These are phyloP conservation scores for Arachis stenosperma DNA, from an alignment of 306 rosid species.

Conservation along the genomic window DNA sequence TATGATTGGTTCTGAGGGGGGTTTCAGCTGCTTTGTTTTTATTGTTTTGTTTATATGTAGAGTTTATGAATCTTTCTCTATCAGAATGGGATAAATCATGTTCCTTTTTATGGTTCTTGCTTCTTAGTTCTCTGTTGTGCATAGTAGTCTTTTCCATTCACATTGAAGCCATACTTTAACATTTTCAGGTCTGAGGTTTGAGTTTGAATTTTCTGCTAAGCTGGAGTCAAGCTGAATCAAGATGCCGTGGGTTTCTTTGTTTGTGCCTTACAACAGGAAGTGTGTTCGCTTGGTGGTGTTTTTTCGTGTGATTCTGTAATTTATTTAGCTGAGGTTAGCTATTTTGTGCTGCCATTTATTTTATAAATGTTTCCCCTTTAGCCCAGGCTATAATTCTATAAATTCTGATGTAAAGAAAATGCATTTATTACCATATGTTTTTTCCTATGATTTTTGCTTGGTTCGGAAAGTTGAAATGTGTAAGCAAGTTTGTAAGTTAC, in stretches of 20 bases:
- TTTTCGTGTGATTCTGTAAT: slow-evolving; percentile 90
- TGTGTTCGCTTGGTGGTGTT: slow-evolving; percentile 92
- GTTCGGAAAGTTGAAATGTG: slow-evolving; percentile 17
- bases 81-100: slow-evolving; percentile 11
- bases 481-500: background rate
- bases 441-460: slow-evolving; percentile 8
- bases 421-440: background rate
- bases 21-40: background rate
- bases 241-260: slow-evolving; percentile 90
- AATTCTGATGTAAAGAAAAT: background rate
- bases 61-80: background rate
- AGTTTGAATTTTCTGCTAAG: slow-evolving; percentile 31
- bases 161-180: slow-evolving; percentile 25
- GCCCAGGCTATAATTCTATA: background rate
- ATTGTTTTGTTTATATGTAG: background rate
- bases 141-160: slow-evolving; percentile 1
- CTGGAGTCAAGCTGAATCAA: slow-evolving; percentile 57
- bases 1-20: background rate
- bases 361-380: background rate
- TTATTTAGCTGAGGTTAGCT: slow-evolving; percentile 60
- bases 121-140: background rate
- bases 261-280: slow-evolving; percentile 64
- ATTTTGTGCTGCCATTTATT: slow-evolving; percentile 19
- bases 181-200: slow-evolving; percentile 45
- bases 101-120: background rate